These are phyloP conservation scores for Coemansia interrupta DNA, from an alignment of 192 early-diverging fungal species.

Conservation along the genomic window DNA sequence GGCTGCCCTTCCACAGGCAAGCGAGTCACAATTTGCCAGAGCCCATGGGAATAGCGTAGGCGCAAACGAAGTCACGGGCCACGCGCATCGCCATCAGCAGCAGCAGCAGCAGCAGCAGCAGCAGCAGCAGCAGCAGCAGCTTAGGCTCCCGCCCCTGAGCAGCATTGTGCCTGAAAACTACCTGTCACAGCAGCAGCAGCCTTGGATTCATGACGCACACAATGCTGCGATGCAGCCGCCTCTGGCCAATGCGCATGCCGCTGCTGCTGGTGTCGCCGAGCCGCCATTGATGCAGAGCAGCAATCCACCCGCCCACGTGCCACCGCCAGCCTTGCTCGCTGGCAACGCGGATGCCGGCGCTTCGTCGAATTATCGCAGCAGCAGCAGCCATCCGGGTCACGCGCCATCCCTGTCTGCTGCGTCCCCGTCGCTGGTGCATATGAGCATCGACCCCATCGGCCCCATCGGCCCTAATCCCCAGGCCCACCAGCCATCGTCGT, in stretches of 20 bases:
- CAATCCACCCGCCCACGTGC: conserved; percentile 16
- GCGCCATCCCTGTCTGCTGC: neutral
- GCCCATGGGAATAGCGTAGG: too few species aligned
- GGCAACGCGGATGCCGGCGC: neutral
- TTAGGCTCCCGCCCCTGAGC: conserved; percentile 43
- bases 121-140: too few species aligned
- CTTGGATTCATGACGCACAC: too few species aligned
- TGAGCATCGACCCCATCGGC: neutral
- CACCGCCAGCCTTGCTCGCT: conserved; percentile 7
- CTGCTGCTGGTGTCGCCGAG: neutral
- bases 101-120: too few species aligned
- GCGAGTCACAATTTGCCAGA: neutral
- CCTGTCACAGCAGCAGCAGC: conserved; percentile 4
- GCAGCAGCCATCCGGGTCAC: too few species aligned
- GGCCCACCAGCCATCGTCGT: too few species aligned
- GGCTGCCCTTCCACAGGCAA: neutral
- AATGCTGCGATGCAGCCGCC: neutral
- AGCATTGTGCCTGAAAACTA: conserved; percentile 37
- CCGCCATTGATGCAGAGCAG: neutral
- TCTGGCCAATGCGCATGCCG: conserved; percentile 2
- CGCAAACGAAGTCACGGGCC: conserved; percentile 2
- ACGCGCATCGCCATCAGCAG: conserved; percentile 1
- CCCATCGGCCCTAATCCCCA: neutral
- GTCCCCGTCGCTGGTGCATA: neutral
- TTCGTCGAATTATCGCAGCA: too few species aligned